Percentiles rank a stretch among this genome's conserved stretches.
Evolutionary conservation across 192 early-diverging fungal species (phyloP).

Genomic region (Lobosporangium transversale): DNA sequence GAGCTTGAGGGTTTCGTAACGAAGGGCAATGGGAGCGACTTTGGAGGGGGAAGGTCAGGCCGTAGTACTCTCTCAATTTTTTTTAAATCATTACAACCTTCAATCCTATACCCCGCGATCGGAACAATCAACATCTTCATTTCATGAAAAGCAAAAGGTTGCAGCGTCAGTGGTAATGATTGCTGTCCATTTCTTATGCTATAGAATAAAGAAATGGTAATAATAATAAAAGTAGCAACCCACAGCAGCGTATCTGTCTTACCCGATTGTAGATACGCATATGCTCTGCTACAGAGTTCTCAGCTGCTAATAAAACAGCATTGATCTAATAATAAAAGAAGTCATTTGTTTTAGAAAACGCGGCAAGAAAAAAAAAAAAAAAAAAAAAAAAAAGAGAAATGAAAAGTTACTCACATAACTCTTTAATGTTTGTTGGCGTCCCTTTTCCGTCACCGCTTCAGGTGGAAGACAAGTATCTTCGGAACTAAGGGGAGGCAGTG

Average conservation of each 20-base stretch:
- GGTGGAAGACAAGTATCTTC: neutral
- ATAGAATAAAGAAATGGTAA: neutral
- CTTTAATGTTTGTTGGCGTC: conserved; percentile 5
- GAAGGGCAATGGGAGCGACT: neutral
- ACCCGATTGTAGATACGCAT: conserved; percentile 29
- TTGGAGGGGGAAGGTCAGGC: neutral
- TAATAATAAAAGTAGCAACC: neutral
- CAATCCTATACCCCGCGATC: conserved; percentile 29
- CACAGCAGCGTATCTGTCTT: neutral
- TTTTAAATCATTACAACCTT: conserved; percentile 37
- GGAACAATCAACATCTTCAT: conserved; percentile 33
- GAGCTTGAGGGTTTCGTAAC: neutral
- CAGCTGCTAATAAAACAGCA: conserved; percentile 7
- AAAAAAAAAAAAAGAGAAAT: too few species aligned
- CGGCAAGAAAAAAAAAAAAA: neutral
- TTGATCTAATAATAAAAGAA: conserved; percentile 13
- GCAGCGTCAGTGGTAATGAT: neutral
- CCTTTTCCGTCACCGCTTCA: neutral
- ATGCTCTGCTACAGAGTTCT: conserved; percentile 20
- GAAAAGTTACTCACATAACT: conserved; percentile 45
- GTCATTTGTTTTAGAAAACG: too few species aligned
- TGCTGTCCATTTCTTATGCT: too few species aligned
- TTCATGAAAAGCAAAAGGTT: neutral
- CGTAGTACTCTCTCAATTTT: conserved; percentile 22
- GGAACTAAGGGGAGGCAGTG: neutral